Evolutionary conservation across 768 basidiomycete species (phyloP).

Genomic region (Kondoa subrosea): DNA sequence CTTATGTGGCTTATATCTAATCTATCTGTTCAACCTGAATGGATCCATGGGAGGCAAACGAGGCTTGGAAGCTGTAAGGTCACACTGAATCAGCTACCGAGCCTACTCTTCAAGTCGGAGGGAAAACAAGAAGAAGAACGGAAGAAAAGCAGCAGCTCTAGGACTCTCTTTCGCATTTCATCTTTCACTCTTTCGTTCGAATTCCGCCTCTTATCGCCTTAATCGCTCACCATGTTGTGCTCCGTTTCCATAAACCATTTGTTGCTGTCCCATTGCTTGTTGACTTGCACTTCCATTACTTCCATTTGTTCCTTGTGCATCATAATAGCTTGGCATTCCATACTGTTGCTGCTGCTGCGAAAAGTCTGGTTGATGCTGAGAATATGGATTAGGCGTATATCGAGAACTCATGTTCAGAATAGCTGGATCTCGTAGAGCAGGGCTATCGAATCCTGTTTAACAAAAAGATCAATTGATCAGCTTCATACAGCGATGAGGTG

Average conservation of each 20-base stretch:
- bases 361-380: not conserved
- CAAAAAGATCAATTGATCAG: not conserved
- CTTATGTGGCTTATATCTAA: no score
- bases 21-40: not conserved
- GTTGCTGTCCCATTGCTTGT: no score
- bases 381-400: not conserved
- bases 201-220: not conserved
- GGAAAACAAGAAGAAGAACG: no score
- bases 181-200: no score
- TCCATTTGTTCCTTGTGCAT: not conserved
- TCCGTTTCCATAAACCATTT: no score
- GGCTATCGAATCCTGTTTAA: not conserved
- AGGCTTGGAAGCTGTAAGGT: not conserved
- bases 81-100: not conserved
- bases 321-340: not conserved
- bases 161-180: no score
- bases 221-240: not conserved
- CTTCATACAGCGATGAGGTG: not conserved
- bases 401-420: constrained; percentile 6
- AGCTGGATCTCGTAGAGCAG: not conserved
- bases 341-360: not conserved
- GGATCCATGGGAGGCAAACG: not conserved
- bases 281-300: no score
- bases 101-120: no score
- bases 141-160: not conserved